Conservation (phyloP, 2,329 filamentous ascomycete genomes). For the Seiridium cupressi region DNA sequence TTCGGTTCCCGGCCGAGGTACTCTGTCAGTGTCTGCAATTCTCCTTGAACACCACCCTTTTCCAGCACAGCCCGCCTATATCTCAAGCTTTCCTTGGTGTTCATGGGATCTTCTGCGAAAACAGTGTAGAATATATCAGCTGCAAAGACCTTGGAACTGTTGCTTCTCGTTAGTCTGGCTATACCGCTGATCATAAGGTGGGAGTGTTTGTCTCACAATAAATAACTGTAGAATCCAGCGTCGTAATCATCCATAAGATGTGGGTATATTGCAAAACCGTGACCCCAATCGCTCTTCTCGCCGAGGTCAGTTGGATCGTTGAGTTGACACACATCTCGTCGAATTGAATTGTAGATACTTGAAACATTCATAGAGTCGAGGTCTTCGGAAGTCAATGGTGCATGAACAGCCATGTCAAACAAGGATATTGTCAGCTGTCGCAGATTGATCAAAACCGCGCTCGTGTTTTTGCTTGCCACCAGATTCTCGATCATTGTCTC, state of each 20-base stretch:
- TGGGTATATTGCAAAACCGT: neutral
- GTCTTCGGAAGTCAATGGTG: neutral
- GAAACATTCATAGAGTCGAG: neutral
- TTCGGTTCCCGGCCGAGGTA: neutral
- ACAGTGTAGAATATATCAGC: neutral
- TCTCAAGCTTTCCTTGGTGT: neutral
- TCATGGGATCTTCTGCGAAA: neutral
- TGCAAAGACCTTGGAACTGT: neutral
- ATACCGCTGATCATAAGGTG: neutral
- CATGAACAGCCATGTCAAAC: neutral
- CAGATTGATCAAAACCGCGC: neutral
- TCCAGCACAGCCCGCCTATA: neutral
- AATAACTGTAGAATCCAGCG: neutral
- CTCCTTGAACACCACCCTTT: neutral
- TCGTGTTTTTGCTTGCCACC: neutral
- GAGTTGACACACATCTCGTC: neutral
- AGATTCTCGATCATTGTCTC: neutral
- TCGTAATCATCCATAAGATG: neutral
- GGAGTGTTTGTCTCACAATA: neutral
- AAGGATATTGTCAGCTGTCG: neutral
- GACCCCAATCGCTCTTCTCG: neutral
- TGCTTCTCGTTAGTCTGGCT: neutral
- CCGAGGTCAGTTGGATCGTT: neutral
- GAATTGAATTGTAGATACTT: neutral
- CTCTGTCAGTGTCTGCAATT: neutral